Evolutionary conservation across 495 filamentous ascomycete genomes (phyloP).

Genomic region (Penicillium manginii): DNA sequence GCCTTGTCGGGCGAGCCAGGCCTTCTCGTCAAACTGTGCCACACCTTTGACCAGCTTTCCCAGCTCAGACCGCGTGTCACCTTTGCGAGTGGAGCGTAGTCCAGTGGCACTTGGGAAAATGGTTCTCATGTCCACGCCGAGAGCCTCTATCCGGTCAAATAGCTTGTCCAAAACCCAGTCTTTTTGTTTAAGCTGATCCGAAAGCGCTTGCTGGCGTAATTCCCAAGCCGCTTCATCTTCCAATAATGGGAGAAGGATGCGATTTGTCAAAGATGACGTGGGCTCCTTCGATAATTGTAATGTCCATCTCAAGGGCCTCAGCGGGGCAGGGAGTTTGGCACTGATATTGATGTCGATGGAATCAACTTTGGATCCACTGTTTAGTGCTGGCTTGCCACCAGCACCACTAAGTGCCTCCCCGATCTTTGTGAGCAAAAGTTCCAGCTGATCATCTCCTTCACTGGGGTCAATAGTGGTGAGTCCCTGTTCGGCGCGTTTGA

Average conservation of each 20-base stretch:
- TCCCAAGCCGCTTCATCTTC: conserved; percentile 56
- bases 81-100: conserved; percentile 38
- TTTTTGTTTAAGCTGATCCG: conserved; percentile 69
- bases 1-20: conserved; percentile 41
- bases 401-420: conserved; percentile 59
- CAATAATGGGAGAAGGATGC: conserved; percentile 73
- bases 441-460: conserved; percentile 72
- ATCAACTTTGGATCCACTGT: conserved; percentile 25
- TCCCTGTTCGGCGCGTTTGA: conserved; percentile 64
- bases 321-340: conserved; percentile 65
- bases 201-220: conserved; percentile 57
- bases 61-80: conserved; percentile 35
- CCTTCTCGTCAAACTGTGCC: conserved; percentile 47
- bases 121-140: conserved; percentile 66
- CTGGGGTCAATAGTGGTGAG: conserved; percentile 84
- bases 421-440: conserved; percentile 74
- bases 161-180: conserved; percentile 76
- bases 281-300: conserved; percentile 60
- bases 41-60: conserved; percentile 51
- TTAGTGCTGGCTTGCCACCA: conserved; percentile 39
- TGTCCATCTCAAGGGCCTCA: conserved; percentile 72
- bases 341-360: conserved; percentile 61
- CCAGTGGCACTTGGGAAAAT: conserved; percentile 70
- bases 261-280: conserved; percentile 55
- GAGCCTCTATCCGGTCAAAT: conserved; percentile 75